Percentiles rank a stretch among this genome's conserved stretches.
Conservation (phyloP, 768 basidiomycete genomes). For the Tylopilus felleus region DNA sequence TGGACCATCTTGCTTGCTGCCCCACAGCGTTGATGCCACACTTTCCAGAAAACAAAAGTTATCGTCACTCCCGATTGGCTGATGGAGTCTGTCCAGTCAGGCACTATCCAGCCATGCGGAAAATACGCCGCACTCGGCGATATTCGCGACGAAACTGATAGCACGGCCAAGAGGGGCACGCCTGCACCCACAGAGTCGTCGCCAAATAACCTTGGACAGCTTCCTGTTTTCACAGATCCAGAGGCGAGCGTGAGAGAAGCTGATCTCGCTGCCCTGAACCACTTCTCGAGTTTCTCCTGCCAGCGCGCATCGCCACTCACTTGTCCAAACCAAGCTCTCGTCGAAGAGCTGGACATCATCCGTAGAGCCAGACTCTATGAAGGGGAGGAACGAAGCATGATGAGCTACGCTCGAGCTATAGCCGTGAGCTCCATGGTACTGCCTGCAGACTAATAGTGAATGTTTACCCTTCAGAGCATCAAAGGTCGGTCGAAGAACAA, state of each 20-base stretch:
- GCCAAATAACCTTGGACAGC: not conserved
- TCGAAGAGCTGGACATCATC: slow-evolving; percentile 56
- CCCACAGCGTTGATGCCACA: not conserved
- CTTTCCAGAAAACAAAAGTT: slow-evolving; percentile 54
- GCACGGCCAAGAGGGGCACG: slow-evolving; percentile 16
- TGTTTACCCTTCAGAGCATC: slow-evolving; percentile 33
- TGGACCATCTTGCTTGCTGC: slow-evolving; percentile 6
- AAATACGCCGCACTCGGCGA: slow-evolving; percentile 56
- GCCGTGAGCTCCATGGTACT: slow-evolving; percentile 43
- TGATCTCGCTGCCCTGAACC: slow-evolving; percentile 20
- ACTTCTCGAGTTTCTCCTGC: slow-evolving; percentile 51
- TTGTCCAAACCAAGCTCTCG: slow-evolving; percentile 66
- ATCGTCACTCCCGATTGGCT: slow-evolving; percentile 76
- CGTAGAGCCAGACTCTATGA: slow-evolving; percentile 59
- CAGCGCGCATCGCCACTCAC: slow-evolving; percentile 60
- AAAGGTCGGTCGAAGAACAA: slow-evolving; percentile 38
- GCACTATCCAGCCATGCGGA: slow-evolving; percentile 46
- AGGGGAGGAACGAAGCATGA: slow-evolving; percentile 60
- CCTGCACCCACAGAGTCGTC: not conserved
- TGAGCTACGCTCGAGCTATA: slow-evolving; percentile 72
- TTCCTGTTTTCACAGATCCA: slow-evolving; percentile 18
- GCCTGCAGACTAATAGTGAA: not conserved
- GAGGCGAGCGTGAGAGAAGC: slow-evolving; percentile 7
- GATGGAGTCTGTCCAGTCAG: slow-evolving; percentile 47
- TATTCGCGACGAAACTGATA: slow-evolving; percentile 44